These are phyloP conservation scores for Entomortierella chlamydospora DNA, from an alignment of 192 early-diverging fungal genomes.

Conservation along the genomic window DNA sequence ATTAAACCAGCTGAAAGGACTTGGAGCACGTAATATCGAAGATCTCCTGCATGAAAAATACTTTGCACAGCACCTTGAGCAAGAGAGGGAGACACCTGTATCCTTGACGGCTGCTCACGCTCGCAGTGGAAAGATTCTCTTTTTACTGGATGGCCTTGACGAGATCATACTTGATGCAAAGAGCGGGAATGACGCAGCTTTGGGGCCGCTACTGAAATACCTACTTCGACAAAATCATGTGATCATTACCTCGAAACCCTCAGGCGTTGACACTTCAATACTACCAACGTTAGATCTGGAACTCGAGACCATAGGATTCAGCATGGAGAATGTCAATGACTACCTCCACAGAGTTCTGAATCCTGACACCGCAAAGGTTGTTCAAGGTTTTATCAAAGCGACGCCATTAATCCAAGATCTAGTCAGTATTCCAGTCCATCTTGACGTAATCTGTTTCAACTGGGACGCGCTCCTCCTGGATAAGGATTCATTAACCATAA, in stretches of 20 bases:
- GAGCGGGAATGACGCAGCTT: neutral
- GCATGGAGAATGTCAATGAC: conserved; percentile 7
- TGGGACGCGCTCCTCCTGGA: conserved; percentile 22
- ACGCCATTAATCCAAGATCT: conserved; percentile 21
- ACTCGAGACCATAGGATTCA: conserved; percentile 22
- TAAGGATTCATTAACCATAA: conserved; percentile 4
- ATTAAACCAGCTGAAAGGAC: conserved; percentile 11
- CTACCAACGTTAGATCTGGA: conserved; percentile 11
- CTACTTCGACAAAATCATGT: conserved; percentile 14
- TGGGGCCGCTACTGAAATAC: neutral
- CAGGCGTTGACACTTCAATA: conserved; percentile 4
- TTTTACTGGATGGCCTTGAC: conserved; percentile 27
- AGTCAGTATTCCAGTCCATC: conserved; percentile 30
- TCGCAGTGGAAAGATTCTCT: conserved; percentile 8
- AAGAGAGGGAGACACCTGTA: neutral
- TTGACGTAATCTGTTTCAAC: conserved; percentile 24
- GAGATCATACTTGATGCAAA: conserved; percentile 6
- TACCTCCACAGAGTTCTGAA: conserved; percentile 1
- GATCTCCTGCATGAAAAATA: neutral
- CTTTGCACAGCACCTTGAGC: neutral
- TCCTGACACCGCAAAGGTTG: neutral
- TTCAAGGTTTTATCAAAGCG: conserved; percentile 20
- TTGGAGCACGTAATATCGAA: neutral
- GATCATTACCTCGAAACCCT: conserved; percentile 14
- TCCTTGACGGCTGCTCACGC: neutral